A percentile compares a stretch with the other conserved stretches of the same genome.
These are phyloP conservation scores for Hortiboletus campestris DNA, from an alignment of 768 basidiomycete genomes.

Conservation along the genomic window DNA sequence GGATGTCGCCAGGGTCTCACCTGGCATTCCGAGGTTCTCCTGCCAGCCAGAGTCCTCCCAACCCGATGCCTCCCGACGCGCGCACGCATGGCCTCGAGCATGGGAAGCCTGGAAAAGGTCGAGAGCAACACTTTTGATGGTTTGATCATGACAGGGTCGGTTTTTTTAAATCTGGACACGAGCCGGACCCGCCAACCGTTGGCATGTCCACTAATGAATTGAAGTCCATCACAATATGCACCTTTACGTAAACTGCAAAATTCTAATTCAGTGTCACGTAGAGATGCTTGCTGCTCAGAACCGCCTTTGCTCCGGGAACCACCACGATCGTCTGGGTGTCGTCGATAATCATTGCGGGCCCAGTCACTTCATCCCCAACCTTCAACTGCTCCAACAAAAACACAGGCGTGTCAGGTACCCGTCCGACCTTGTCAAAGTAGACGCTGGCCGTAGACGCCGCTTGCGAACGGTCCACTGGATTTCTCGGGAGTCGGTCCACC, in stretches of 20 bases:
- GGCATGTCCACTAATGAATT: background rate
- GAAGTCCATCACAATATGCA: background rate
- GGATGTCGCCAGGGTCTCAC: constrained; percentile 19
- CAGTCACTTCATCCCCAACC: constrained; percentile 69
- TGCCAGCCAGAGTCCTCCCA: background rate
- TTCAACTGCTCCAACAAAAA: constrained; percentile 64
- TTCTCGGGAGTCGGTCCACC: constrained; percentile 51
- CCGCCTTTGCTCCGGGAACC: constrained; percentile 66
- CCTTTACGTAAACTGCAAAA: background rate
- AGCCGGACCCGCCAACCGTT: background rate
- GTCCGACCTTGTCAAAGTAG: constrained; percentile 79
- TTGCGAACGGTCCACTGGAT: constrained; percentile 37
- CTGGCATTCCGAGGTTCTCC: background rate
- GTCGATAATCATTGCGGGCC: constrained; percentile 94
- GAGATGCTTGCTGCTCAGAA: constrained; percentile 69
- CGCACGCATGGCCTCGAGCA: background rate
- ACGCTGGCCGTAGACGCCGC: constrained; percentile 61
- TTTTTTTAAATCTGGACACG: background rate
- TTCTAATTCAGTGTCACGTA: constrained; percentile 43
- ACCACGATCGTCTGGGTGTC: constrained; percentile 94
- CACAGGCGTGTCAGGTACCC: constrained; percentile 78
- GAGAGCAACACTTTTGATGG: background rate
- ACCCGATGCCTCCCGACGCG: background rate
- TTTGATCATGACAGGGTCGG: background rate
- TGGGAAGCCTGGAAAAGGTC: background rate